Base-by-base conservation (phyloP, 306 rosid genomes). In the Rubus parviflorus region DNA sequence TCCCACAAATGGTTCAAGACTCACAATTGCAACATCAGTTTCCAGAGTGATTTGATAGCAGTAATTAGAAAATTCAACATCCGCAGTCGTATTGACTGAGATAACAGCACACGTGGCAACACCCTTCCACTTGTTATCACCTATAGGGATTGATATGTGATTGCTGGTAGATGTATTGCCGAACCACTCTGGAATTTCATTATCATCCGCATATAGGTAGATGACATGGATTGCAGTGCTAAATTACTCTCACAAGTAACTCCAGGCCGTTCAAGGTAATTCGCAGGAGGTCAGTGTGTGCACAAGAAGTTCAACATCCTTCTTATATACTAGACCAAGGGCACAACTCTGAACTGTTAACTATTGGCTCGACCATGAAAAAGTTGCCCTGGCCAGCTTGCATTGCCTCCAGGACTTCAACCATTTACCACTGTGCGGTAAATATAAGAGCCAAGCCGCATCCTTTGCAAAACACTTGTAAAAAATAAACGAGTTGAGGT, bases 61-160 rank as follows among this genome's bases (percentile, higher is more conserved):
- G 48, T 41, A 65, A 65, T 58, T 11, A 9, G 49, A 40, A 40
- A 46, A 6, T 4, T 41, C 30, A 0, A 6, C 3, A 41, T 41
- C 70, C 4, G 45, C 12, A 15, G 22, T 40, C 8, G 20, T 40
- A 42, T 75, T 66, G 30, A 75, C 2, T 65, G 8, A 25, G 19
- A 37, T 49, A 23, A 38, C 72, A 65, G 80, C 80, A 76, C 35
- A 45, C 10, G 61, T 1, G 0, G 65, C 73, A 51, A 76, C 30
- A 10, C 80, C 73, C 46, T 64, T 65, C 30, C 45, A 63, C 4
- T 6, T 14, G 14, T 41, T 52, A 10, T 76, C 4, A n/a, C 14
- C 65, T 17, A 0, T 12, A 16, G 16, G 63, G 73, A 76, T 19
- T 48, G 65, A 42, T 41, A 76, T 65, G 13, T 22, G 63, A 7